A percentile compares a stretch with the other conserved stretches of the same genome.
Evolutionary conservation across 768 basidiomycete genomes (phyloP).

Genomic region (Boletus sp.): DNA sequence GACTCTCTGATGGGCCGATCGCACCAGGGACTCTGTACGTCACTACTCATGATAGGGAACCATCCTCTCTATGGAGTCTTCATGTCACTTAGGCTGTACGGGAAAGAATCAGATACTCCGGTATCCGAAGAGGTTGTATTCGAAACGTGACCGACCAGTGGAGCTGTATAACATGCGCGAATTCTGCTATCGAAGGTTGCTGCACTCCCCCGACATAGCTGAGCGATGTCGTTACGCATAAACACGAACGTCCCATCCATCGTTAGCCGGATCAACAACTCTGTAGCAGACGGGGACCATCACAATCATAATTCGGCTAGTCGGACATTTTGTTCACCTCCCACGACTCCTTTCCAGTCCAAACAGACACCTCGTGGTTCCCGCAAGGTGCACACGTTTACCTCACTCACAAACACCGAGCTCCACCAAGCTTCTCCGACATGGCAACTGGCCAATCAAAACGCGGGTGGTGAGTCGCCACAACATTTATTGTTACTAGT

Average conservation of each 20-base stretch:
- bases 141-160: constrained; percentile 25
- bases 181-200: background rate
- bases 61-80: constrained; percentile 10
- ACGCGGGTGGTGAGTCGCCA: constrained; percentile 28
- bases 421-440: constrained; percentile 29
- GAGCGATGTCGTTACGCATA: constrained; percentile 30
- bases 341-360: constrained; percentile 20
- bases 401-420: constrained; percentile 32
- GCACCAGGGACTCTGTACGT: constrained; percentile 13
- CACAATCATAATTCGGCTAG: constrained; percentile 11
- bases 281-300: constrained; percentile 15
- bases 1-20: constrained; percentile 18
- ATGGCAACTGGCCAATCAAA: constrained; percentile 26
- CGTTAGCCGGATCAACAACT: constrained; percentile 17
- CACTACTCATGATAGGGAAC: constrained; percentile 15
- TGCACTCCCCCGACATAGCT: constrained; percentile 11
- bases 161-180: constrained; percentile 22
- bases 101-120: constrained; percentile 8
- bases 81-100: constrained; percentile 14
- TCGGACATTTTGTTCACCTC: constrained; percentile 16
- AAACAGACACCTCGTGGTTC: constrained; percentile 28
- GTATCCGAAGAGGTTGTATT: constrained; percentile 17
- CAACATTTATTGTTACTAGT: constrained; percentile 13
- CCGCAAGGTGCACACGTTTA: constrained; percentile 35
- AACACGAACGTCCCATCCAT: constrained; percentile 29